phyloP scores from a whole-genome alignment of 176 grass and related monocot species.

The Avena insularis region DNA sequence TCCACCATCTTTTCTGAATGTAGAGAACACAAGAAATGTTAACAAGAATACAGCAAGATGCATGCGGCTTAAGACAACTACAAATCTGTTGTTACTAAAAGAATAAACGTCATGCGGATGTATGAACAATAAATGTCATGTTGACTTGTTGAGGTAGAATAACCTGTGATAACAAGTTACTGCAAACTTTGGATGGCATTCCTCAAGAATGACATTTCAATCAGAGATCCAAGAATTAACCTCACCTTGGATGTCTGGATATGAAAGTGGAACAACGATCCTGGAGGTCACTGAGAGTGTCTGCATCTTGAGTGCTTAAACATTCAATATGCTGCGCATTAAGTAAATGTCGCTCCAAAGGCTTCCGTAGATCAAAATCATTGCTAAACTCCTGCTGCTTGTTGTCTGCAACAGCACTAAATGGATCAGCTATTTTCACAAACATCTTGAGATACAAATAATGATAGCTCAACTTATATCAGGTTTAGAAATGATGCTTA shows the following conservation, averaged over 20 bases:
- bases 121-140: background rate
- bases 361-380: constrained; percentile 92
- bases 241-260: constrained; percentile 66
- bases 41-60: background rate
- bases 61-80: background rate
- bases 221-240: constrained; percentile 24
- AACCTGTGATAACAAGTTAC: background rate
- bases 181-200: background rate
- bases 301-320: constrained; percentile 72
- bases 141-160: background rate
- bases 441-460: background rate
- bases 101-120: too few relatives aligned
- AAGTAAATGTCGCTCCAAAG: constrained; percentile 77
- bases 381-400: constrained; percentile 82
- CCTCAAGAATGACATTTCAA: background rate
- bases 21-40: constrained; percentile 31
- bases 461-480: background rate
- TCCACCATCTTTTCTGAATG: constrained; percentile 70
- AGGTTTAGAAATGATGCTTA: background rate
- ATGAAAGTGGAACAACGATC: constrained; percentile 68
- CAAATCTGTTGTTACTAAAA: background rate
- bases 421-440: background rate
- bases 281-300: constrained; percentile 49
- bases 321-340: constrained; percentile 67
- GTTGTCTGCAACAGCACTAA: constrained; percentile 59